Base-by-base conservation (phyloP, 1,284 basidiomycete species). In the Leccinum pallidistipes region DNA sequence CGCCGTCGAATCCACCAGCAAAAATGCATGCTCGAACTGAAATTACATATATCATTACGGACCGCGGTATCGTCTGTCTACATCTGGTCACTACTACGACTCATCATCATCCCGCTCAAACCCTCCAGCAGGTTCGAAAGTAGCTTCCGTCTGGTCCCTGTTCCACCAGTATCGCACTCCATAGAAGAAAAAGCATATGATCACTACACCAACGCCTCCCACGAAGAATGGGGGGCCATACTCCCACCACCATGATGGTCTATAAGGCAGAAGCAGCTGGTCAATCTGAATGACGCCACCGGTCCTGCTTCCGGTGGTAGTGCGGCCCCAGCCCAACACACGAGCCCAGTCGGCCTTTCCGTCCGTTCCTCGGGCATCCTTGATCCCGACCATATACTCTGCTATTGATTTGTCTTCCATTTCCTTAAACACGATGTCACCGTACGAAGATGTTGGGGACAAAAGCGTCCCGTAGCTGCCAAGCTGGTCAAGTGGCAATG, bases 251-350 rank as follows among this genome's bases (percentile, higher is more conserved):
- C 90, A 93, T 14, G 87, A 81, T 0, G 97, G 94, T 64, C 88
- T 79, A 74, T 96, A 99, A 18, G 97, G 97, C 40, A 87, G 70
- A 49, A 98, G 78, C 9, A 98, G 82, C 27, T 83, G 80, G 77
- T 98, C 93, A 64, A 99, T 90, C 74, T 91, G 84, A 60, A 98
- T 83, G 29, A 98, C 93, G 4, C 97, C 97, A 2, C 95, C 95
- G 7, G 79, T 80, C 55, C 86, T 86, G 24, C 80, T 79, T 11
- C 83, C 83, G 4, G 83, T 85, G 34, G 91, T 94, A 11, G 92
- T 88, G 54, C 94, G 83, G 10, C 97, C 97, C 83, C 91, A 95
- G 3, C 82, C 80, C 12, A 91, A 72, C 2, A 98, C 86, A 27
- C 81, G 82, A 11, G 95, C 96, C 78, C 87, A 91, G 71, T 95